A percentile compares a stretch with the other conserved stretches of the same genome.
These are phyloP conservation scores for Alternaria metachromatica DNA, from an alignment of 2,329 filamentous ascomycete genomes.

Conservation along the genomic window DNA sequence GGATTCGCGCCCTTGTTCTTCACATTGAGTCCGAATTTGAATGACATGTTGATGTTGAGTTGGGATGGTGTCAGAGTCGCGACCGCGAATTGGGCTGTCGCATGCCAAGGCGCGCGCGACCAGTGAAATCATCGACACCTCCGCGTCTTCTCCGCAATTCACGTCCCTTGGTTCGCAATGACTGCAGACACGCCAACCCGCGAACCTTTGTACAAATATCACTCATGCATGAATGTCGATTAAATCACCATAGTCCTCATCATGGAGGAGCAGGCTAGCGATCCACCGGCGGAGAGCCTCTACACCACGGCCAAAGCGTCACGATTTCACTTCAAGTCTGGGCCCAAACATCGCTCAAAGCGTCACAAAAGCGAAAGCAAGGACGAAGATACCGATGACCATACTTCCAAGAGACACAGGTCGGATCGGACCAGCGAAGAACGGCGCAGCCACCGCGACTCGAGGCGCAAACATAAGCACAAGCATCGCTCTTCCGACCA, in stretches of 20 bases:
- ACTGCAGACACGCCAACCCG: constrained; percentile 1
- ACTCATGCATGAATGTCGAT: constrained; percentile 25
- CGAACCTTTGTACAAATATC: background rate
- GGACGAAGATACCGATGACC: constrained; percentile 6
- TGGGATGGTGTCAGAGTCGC: background rate
- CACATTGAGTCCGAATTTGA: constrained; percentile 66
- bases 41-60: constrained; percentile 40
- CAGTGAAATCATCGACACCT: constrained; percentile 36
- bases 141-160: constrained; percentile 32
- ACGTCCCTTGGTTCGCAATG: background rate
- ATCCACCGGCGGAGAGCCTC: constrained; percentile 21
- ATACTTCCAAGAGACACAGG: constrained; percentile 19
- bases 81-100: constrained; percentile 4
- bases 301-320: constrained; percentile 39
- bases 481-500: constrained; percentile 19
- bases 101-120: constrained; percentile 33
- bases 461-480: constrained; percentile 28
- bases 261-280: constrained; percentile 41
- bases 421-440: constrained; percentile 16
- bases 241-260: constrained; percentile 17
- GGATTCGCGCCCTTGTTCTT: constrained; percentile 58
- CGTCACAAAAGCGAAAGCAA: constrained; percentile 20
- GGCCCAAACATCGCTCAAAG: constrained; percentile 28
- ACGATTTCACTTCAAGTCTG: constrained; percentile 51
- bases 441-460: constrained; percentile 14